Evolutionary conservation across 73 alveolate genomes (phyloP).

Genomic region (Effrenium voratum): DNA sequence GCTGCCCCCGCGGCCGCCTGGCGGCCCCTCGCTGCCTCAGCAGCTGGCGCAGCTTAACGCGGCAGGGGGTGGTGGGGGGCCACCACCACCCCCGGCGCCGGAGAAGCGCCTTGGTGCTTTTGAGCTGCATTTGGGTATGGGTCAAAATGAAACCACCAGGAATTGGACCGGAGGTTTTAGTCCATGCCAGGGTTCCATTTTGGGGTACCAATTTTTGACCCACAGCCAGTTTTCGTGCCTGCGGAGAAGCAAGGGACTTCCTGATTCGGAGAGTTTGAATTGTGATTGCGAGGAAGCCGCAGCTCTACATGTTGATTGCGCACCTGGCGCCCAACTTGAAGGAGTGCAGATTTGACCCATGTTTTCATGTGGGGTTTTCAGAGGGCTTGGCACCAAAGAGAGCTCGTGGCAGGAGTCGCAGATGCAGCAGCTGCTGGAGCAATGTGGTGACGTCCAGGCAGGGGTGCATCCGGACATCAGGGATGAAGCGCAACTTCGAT

Average conservation of each 20-base stretch:
- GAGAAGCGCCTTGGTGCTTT: no score
- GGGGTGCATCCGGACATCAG: no score
- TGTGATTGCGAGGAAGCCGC: conserved; percentile 66
- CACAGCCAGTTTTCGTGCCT: no score
- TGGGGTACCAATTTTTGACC: no score
- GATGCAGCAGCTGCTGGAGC: conserved; percentile 83
- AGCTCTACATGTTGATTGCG: conserved; percentile 91
- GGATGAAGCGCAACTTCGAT: no score
- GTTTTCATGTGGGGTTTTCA: not conserved
- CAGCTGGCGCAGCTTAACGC: conserved; percentile 89
- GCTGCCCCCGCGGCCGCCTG: conserved; percentile 46
- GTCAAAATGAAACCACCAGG: no score
- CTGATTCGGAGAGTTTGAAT: no score
- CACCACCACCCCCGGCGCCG: conserved; percentile 56
- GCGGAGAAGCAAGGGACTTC: no score
- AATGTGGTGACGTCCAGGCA: conserved; percentile 76
- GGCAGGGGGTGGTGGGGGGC: conserved; percentile 31
- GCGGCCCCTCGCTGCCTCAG: conserved; percentile 21
- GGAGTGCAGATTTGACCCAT: not conserved
- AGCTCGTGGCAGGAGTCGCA: conserved; percentile 24
- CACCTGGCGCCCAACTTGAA: conserved; percentile 79
- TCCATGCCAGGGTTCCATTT: no score
- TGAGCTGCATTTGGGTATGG: no score
- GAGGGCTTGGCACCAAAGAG: not conserved
- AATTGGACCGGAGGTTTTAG: no score